Base-by-base conservation (phyloP, 306 rosid genomes). In the Phaseolus lunatus region DNA sequence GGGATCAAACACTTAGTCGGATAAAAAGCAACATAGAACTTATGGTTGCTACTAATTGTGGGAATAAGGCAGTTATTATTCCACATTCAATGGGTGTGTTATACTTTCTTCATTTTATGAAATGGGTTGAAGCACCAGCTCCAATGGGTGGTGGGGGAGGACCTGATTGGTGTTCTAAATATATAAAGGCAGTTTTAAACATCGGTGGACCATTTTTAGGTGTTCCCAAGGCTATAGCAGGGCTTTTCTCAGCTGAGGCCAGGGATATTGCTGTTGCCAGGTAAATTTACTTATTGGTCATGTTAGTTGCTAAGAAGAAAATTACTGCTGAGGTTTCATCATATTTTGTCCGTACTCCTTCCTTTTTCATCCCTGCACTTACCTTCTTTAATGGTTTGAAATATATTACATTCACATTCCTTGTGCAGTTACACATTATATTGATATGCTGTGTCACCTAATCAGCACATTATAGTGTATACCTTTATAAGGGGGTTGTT, bases 111-210 rank as follows among this genome's bases (percentile, higher is more conserved):
- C 97, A 92, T 84, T 92, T 92, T 58, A 86, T 92, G 93, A 92
- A 92, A 78, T 92, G 97, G 97, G 97, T 90, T 74, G 96, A 92
- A 81, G 92, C 92, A 77, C 97, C 97, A 24, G 91, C 88, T 68
- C 97, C 97, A 54, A 80, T 85, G 87, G 97, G 97, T 29, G 97
- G 97, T 84, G 96, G 93, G 9, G 97, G 97, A 16, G 97, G 97
- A 76, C 83, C 91, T 15, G 88, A 90, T 80, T 92, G 97, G 97
- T 92, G 97, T 62, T 84, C 96, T 44, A 92, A 81, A 82, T 86
- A 92, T 78, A 90, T 92, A 66, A 90, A 90, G 85, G 92, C 97
- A 10, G 69, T 92, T 35, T 44, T 92, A 87, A 92, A 90, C 86
- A 90, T 92, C 26, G 97, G 96, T 75, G 97, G 87, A 70, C 97